Percentiles rank a stretch among this genome's conserved stretches.
Evolutionary conservation across 176 grass and related monocot genomes (phyloP).

Genomic region (Triticum timopheevii): DNA sequence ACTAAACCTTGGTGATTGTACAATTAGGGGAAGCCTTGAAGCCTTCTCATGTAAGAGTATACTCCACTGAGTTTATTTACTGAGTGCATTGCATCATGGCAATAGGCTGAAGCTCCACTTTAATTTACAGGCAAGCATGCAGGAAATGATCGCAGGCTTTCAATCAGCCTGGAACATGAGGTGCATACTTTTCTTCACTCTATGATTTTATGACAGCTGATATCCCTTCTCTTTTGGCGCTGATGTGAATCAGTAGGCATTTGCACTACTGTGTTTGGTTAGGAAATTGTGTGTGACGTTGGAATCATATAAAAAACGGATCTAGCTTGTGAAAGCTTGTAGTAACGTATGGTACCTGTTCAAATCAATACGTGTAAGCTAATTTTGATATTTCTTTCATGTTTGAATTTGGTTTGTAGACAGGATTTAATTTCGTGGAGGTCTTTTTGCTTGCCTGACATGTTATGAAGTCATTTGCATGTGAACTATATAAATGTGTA

Average conservation of each 20-base stretch:
- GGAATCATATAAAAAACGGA: not conserved
- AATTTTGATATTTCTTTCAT: not conserved
- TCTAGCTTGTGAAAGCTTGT: not conserved
- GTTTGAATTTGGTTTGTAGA: not conserved
- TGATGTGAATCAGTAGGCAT: not conserved
- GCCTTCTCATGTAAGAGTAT: slow-evolving; percentile 65
- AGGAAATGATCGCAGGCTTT: slow-evolving; percentile 80
- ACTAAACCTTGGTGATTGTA: slow-evolving; percentile 68
- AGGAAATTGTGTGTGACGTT: not conserved
- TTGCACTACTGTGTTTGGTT: slow-evolving; percentile 13
- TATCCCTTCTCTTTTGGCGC: not conserved
- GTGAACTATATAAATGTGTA: not conserved
- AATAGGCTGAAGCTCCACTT: not conserved
- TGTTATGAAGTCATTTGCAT: not conserved
- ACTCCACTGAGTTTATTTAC: not conserved
- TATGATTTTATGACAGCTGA: not conserved
- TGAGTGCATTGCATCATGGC: not conserved
- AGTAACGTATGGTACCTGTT: not conserved
- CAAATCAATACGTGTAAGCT: not conserved
- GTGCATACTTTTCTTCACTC: slow-evolving; percentile 4
- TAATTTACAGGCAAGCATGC: slow-evolving; percentile 78
- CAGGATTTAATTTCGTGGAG: slow-evolving; percentile 1
- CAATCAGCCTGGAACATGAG: slow-evolving; percentile 91
- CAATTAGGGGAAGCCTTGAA: slow-evolving; percentile 68
- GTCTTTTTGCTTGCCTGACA: not conserved